A percentile compares a stretch with the other conserved stretches of the same genome.
Conservation (phyloP, 2,329 filamentous ascomycete species). For the Penicillium sp. region DNA sequence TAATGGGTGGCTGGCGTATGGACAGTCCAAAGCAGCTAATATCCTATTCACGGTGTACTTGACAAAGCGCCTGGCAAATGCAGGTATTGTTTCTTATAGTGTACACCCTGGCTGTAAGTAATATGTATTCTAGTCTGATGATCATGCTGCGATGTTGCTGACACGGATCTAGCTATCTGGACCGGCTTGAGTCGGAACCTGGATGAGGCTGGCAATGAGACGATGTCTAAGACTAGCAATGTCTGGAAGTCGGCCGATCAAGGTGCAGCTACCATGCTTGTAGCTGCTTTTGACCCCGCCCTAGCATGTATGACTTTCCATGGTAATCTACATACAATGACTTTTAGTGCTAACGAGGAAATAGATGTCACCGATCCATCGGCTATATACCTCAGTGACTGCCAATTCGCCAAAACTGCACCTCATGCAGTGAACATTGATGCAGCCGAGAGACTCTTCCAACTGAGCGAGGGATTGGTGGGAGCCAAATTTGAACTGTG, state of each 20-base stretch:
- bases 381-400: conserved; percentile 39
- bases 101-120: conserved; percentile 45
- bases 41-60: conserved; percentile 49
- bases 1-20: conserved; percentile 48
- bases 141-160: neutral
- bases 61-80: conserved; percentile 27
- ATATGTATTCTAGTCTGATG: too few species aligned
- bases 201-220: conserved; percentile 22
- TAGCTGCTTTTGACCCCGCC: conserved; percentile 50
- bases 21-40: conserved; percentile 57
- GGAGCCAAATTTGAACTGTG: conserved; percentile 39
- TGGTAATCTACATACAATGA: neutral
- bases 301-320: conserved; percentile 30
- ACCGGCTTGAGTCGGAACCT: conserved; percentile 24
- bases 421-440: conserved; percentile 42
- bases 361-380: conserved; percentile 16
- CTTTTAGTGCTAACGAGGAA: neutral
- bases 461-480: conserved; percentile 44
- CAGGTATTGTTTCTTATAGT: conserved; percentile 41
- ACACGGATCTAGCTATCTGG: conserved; percentile 27
- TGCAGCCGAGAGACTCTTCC: conserved; percentile 44
- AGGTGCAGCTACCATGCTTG: conserved; percentile 48
- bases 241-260: conserved; percentile 45
- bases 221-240: conserved; percentile 31
- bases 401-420: conserved; percentile 33